These are phyloP conservation scores for Aspergillus coremiiformis DNA, from an alignment of 495 filamentous ascomycete genomes.

Conservation along the genomic window DNA sequence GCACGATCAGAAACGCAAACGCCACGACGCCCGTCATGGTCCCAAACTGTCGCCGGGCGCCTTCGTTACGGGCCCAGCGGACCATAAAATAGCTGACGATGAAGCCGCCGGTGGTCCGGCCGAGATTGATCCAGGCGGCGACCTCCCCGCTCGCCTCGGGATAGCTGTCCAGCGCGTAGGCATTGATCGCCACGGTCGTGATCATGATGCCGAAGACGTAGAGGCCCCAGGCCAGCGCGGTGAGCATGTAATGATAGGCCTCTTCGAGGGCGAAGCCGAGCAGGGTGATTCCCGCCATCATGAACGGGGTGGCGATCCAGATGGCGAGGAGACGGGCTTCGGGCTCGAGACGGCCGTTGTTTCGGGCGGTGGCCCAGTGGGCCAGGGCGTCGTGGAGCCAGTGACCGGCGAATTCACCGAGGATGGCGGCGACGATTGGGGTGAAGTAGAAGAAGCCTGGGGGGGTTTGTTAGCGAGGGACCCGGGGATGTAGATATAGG, in stretches of 20 bases:
- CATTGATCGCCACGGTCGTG: constrained; percentile 52
- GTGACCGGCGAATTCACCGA: constrained; percentile 50
- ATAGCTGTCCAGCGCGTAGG: constrained; percentile 54
- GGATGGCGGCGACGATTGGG: constrained; percentile 44
- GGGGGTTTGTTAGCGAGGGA: not conserved
- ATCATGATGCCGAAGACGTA: constrained; percentile 59
- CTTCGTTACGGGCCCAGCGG: constrained; percentile 23
- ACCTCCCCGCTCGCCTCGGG: constrained; percentile 52
- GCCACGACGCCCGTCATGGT: constrained; percentile 43
- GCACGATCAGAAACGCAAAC: constrained; percentile 33
- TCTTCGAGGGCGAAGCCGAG: constrained; percentile 49
- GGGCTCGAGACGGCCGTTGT: constrained; percentile 50
- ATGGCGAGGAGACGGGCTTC: constrained; percentile 50
- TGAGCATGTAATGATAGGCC: constrained; percentile 49
- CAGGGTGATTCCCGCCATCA: constrained; percentile 44
- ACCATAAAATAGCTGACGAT: constrained; percentile 47
- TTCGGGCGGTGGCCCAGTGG: constrained; percentile 37
- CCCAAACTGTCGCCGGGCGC: constrained; percentile 37
- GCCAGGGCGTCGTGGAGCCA: constrained; percentile 53
- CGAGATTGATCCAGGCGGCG: constrained; percentile 44
- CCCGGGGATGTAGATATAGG: not conserved
- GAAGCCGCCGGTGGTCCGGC: constrained; percentile 41
- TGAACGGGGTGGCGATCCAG: constrained; percentile 43
- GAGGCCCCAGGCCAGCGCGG: constrained; percentile 47
- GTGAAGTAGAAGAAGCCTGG: constrained; percentile 54